A percentile compares a stretch with the other conserved stretches of the same genome.
phyloP scores from a whole-genome alignment of 192 early-diverging fungal genomes.

The Lobosporangium transversale region DNA sequence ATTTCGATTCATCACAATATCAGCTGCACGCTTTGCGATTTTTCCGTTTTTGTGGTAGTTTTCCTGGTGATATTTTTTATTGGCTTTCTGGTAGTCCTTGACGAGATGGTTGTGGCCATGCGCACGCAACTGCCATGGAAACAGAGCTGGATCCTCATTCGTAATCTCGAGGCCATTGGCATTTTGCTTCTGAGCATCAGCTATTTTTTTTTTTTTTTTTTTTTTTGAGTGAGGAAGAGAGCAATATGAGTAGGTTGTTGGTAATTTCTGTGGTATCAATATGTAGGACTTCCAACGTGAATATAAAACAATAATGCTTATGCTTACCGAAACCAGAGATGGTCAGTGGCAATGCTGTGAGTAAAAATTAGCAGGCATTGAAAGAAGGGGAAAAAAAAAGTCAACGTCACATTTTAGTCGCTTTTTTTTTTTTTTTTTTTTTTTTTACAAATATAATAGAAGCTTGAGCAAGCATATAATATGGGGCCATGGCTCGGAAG shows the following conservation, averaged over 20 bases:
- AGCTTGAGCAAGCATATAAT: no score
- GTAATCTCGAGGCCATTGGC: slow-evolving; percentile 1
- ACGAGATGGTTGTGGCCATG: slow-evolving; percentile 30
- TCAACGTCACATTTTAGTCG: background rate
- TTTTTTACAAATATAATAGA: no score
- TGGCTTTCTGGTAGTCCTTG: background rate
- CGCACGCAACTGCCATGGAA: slow-evolving; percentile 31
- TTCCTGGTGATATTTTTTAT: no score
- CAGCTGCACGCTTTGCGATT: slow-evolving; percentile 1
- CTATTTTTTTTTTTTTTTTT: no score
- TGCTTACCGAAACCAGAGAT: slow-evolving; percentile 26
- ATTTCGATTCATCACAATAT: background rate
- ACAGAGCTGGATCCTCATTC: background rate
- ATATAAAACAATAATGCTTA: no score
- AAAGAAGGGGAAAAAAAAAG: background rate
- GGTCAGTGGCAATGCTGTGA: slow-evolving; percentile 33
- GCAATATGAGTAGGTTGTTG: no score
- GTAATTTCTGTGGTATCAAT: no score
- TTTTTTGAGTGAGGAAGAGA: no score
- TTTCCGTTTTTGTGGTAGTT: background rate
- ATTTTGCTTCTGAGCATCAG: slow-evolving; percentile 16
- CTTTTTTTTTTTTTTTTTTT: no score
- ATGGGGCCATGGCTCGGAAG: no score
- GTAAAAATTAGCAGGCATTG: background rate
- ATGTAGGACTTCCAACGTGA: no score